A percentile compares a stretch with the other conserved stretches of the same genome.
Evolutionary conservation across 352 stramenopile species (phyloP).

Genomic region (Pythium brachiatum): DNA sequence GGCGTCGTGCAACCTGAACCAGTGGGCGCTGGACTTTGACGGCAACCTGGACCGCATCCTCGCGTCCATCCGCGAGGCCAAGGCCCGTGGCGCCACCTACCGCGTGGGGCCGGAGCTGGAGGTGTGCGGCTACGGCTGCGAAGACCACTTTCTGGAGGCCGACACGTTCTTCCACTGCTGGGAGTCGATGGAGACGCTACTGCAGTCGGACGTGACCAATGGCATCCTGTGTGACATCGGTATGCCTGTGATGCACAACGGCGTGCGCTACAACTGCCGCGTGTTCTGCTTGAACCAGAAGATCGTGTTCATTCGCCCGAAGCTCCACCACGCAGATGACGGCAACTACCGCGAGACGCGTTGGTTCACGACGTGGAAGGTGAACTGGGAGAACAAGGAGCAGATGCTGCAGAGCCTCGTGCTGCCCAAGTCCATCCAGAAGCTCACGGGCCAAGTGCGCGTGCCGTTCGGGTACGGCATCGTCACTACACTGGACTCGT

Average conservation of each 20-base stretch:
- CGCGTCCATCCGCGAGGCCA: constrained; percentile 88
- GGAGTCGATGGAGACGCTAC: constrained; percentile 90
- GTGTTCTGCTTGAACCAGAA: constrained; percentile 93
- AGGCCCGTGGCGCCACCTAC: constrained; percentile 84
- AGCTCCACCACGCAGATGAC: constrained; percentile 94
- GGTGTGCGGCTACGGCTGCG: constrained; percentile 97
- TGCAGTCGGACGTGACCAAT: constrained; percentile 88
- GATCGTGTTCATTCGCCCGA: constrained; percentile 95
- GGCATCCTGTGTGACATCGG: constrained; percentile 97
- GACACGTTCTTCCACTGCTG: constrained; percentile 99
- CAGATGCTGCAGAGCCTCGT: constrained; percentile 70
- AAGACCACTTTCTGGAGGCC: constrained; percentile 98
- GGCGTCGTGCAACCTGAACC: constrained; percentile 98
- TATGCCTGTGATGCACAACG: constrained; percentile 95
- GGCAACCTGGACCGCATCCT: constrained; percentile 94
- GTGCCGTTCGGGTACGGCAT: constrained; percentile 84
- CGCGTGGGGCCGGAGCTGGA: constrained; percentile 97
- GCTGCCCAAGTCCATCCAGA: constrained; percentile 81
- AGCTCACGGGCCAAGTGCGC: constrained; percentile 66
- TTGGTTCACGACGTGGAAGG: constrained; percentile 90
- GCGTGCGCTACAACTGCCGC: constrained; percentile 98
- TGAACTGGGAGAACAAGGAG: constrained; percentile 31
- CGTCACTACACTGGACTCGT: constrained; percentile 85
- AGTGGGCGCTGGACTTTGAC: constrained; percentile 99
- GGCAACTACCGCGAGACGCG: constrained; percentile 98